These are phyloP conservation scores for Melampsora americana DNA, from an alignment of 1,284 basidiomycete genomes.

Conservation along the genomic window DNA sequence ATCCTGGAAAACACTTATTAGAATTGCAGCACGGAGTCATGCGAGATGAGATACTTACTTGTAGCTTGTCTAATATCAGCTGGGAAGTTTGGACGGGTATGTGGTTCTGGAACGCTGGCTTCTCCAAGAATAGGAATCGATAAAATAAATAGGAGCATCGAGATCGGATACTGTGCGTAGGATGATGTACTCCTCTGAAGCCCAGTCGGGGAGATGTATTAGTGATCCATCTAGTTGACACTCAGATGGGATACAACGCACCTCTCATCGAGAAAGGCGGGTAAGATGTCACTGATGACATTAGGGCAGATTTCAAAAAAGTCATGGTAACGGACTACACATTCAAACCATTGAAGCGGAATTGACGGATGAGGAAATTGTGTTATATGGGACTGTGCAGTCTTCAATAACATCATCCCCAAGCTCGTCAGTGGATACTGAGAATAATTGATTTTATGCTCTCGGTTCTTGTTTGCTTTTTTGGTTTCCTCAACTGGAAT, in stretches of 20 bases:
- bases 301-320: slow-evolving; percentile 91
- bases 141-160: slow-evolving; percentile 90
- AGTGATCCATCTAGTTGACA: neutral
- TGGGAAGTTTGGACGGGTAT: slow-evolving; percentile 59
- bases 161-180: slow-evolving; percentile 68
- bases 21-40: neutral
- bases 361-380: slow-evolving; percentile 82
- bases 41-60: slow-evolving; percentile 50
- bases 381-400: slow-evolving; percentile 78
- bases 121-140: slow-evolving; percentile 82
- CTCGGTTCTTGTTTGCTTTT: slow-evolving; percentile 43
- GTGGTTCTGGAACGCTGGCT: slow-evolving; percentile 65
- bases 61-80: slow-evolving; percentile 57
- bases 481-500: slow-evolving; percentile 41
- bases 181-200: slow-evolving; percentile 81
- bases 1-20: slow-evolving; percentile 53
- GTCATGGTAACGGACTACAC: slow-evolving; percentile 82
- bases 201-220: neutral
- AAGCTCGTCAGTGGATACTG: slow-evolving; percentile 74
- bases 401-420: slow-evolving; percentile 80
- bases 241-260: neutral
- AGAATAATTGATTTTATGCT: slow-evolving; percentile 42
- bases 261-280: slow-evolving; percentile 73
- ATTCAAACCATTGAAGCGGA: slow-evolving; percentile 91
- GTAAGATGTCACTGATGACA: slow-evolving; percentile 77